Evolutionary conservation across 768 basidiomycete species (phyloP), one percentile per base, ranked within the genome.

Genomic region (Mycena vulgaris): DNA sequence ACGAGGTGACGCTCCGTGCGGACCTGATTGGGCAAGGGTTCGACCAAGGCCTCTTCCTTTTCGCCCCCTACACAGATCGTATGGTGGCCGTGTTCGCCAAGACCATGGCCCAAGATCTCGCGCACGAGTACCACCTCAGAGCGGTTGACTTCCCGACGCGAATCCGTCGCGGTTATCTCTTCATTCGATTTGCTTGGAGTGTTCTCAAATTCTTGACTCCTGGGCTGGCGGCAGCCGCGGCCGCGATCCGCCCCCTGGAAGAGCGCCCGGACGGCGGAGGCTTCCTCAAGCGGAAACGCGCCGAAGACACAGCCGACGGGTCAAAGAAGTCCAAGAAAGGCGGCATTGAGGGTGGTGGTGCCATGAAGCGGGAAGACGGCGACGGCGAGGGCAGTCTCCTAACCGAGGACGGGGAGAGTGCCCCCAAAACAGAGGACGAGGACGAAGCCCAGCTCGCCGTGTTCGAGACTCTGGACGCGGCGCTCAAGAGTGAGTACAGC

Each of bases 161-260:
- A 5, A 45, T 66, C n/a, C 48, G 17, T 6, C 57, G 57, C 0
- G 57, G 56, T 1, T 66, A 59, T 45, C 65, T 66, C 3, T 66
- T 52, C 23, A 25, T 60, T 2, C 35, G 48, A 0, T 66, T 59
- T 17, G 57, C 27, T 0, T 66, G 48, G 47, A 52, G 25, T 16
- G 13, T 60, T 1, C 31, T 66, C 48, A 57, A 49, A 2, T 64
- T 64, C 9, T 17, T 23, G 37, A 9, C 27, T 37, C 52, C n/a
- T n/a, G 62, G 52, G n/a, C n/a, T 63, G 28, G 28, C 21, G 27
- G 8, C 6, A 21, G 52, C 62, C 14, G 62, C 62, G 19, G 51
- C 28, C 6, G 39, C 3, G 19, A 31, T 63, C 17, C 30, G 6
- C 10, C 16, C 14, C 39, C n/a, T n/a, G n/a, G n/a, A 35, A 55